Percentiles rank a stretch among this genome's conserved stretches.
These are phyloP conservation scores for Chloranthus sessilifolius DNA, from an alignment of 164 flowering plant genomes.

Conservation along the genomic window DNA sequence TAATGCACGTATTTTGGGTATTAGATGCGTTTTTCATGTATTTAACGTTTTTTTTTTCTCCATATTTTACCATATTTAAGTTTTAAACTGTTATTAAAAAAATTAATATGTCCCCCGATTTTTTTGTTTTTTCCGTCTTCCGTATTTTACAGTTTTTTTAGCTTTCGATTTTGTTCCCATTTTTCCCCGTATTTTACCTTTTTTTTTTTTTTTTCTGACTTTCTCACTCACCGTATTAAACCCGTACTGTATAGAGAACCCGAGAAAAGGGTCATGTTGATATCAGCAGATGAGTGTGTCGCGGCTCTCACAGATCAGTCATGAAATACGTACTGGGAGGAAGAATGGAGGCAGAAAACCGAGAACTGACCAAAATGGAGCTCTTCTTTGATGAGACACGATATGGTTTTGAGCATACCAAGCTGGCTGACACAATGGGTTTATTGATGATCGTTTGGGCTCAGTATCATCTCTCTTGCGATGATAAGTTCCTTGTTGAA, in stretches of 20 bases:
- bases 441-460: constrained; percentile 34
- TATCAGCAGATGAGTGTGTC: constrained; percentile 94
- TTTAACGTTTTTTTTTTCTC: too few relatives aligned
- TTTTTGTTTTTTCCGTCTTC: too few relatives aligned
- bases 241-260: constrained; percentile 88
- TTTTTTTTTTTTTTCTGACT: too few relatives aligned
- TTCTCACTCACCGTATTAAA: too few relatives aligned
- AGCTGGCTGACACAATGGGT: constrained; percentile 89
- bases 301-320: constrained; percentile 94
- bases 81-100: too few relatives aligned
- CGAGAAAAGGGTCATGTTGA: constrained; percentile 75
- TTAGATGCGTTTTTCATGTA: too few relatives aligned
- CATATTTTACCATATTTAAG: too few relatives aligned
- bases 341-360: constrained; percentile 63
- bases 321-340: constrained; percentile 83
- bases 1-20: too few relatives aligned
- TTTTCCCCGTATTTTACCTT: too few relatives aligned
- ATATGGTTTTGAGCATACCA: constrained; percentile 83
- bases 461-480: constrained; percentile 87
- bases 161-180: too few relatives aligned
- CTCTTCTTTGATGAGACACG: constrained; percentile 65
- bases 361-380: constrained; percentile 72
- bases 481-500: constrained; percentile 77
- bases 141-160: too few relatives aligned
- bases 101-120: too few relatives aligned